These are phyloP conservation scores for Parachlorella kessleri DNA, from an alignment of 139 green algal genomes.

Conservation along the genomic window DNA sequence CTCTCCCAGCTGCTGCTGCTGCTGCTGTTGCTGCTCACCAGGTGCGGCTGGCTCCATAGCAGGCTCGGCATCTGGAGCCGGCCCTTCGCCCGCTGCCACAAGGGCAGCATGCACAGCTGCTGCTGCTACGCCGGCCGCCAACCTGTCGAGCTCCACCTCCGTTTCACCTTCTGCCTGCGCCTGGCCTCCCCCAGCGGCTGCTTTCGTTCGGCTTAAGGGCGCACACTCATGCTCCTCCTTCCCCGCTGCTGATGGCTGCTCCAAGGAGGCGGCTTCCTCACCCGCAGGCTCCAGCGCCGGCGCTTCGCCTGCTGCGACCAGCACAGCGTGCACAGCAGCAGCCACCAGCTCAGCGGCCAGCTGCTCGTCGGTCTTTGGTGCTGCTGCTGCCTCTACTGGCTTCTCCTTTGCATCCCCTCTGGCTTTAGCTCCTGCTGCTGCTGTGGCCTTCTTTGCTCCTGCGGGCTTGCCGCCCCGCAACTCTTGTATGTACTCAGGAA, in stretches of 20 bases:
- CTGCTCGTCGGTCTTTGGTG: not conserved
- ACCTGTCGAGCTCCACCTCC: not conserved
- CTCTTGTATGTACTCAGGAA: not conserved
- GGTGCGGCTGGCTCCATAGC: no score
- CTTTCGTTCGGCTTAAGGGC: no score
- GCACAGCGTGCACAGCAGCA: slow-evolving; percentile 16
- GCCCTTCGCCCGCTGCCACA: not conserved
- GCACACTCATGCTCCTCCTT: no score
- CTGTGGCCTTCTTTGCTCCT: not conserved
- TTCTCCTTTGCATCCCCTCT: slow-evolving; percentile 1
- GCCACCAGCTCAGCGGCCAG: slow-evolving; percentile 10
- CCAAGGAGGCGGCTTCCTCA: not conserved
- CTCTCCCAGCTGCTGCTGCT: not conserved
- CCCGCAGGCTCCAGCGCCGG: not conserved
- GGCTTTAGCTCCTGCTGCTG: not conserved
- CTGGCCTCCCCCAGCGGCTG: no score
- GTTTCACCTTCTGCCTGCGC: not conserved
- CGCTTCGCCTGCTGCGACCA: slow-evolving; percentile 6
- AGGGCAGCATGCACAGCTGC: not conserved
- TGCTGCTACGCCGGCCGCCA: not conserved
- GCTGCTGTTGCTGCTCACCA: not conserved
- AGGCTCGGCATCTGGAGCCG: no score
- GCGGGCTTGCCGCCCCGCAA: not conserved
- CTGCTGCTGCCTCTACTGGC: not conserved
- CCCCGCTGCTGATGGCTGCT: not conserved